These are phyloP conservation scores for Trichosporon sp. DNA, from an alignment of 1,284 basidiomycete species.

Conservation along the genomic window DNA sequence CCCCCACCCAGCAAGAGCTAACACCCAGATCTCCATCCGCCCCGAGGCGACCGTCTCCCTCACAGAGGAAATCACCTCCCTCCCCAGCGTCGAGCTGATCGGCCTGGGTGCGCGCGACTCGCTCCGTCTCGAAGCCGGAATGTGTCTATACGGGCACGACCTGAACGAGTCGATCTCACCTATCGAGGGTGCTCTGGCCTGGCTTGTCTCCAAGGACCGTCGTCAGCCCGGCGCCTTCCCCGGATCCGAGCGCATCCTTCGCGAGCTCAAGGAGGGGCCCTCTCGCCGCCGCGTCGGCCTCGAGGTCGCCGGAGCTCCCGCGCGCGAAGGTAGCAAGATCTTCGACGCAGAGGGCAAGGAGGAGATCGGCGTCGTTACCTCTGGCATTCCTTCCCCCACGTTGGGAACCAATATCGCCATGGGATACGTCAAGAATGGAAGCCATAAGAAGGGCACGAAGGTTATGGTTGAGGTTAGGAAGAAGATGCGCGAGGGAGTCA, in stretches of 20 bases:
- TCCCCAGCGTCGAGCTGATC: slow-evolving; percentile 70
- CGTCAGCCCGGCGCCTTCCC: slow-evolving; percentile 66
- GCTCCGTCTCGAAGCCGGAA: slow-evolving; percentile 89
- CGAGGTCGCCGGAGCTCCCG: slow-evolving; percentile 75
- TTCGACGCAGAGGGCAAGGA: slow-evolving; percentile 57
- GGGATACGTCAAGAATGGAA: slow-evolving; percentile 77
- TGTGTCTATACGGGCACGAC: slow-evolving; percentile 96
- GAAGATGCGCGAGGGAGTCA: slow-evolving; percentile 43
- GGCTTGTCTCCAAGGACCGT: slow-evolving; percentile 89
- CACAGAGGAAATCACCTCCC: slow-evolving; percentile 59
- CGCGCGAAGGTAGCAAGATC: slow-evolving; percentile 79
- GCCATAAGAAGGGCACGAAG: slow-evolving; percentile 86
- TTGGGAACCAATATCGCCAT: slow-evolving; percentile 90
- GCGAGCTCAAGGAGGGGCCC: slow-evolving; percentile 76
- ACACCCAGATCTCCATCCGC: slow-evolving; percentile 75
- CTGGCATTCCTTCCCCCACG: slow-evolving; percentile 91
- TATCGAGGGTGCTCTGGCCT: slow-evolving; percentile 82
- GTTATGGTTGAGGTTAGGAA: slow-evolving; percentile 49
- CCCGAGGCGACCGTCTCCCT: slow-evolving; percentile 67
- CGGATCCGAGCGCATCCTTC: slow-evolving; percentile 70
- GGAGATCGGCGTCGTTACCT: slow-evolving; percentile 71
- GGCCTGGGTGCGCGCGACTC: slow-evolving; percentile 92
- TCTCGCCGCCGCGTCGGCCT: slow-evolving; percentile 76
- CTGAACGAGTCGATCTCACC: slow-evolving; percentile 79
- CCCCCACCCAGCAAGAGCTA: no score